A percentile compares a stretch with the other conserved stretches of the same genome.
phyloP scores from a whole-genome alignment of 345 rosid genomes.

The Adansonia digitata region DNA sequence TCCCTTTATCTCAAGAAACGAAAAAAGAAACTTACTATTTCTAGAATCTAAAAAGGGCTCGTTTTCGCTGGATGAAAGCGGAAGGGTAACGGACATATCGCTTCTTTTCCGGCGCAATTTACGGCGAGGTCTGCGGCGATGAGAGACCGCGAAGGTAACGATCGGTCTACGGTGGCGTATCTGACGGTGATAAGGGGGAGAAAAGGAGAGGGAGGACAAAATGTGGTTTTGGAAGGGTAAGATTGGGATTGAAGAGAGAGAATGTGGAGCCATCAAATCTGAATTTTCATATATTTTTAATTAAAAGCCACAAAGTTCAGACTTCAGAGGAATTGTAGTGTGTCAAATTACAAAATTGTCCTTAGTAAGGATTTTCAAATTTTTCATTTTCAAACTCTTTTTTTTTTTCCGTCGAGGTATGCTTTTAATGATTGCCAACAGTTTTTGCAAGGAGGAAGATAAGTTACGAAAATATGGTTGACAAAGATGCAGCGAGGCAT shows the following conservation, averaged over 20 bases:
- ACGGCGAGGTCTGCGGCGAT: slow-evolving; percentile 21
- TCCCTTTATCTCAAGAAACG: background rate
- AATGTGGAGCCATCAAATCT: slow-evolving; percentile 31
- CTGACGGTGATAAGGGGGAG: slow-evolving; percentile 4
- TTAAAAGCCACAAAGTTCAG: background rate
- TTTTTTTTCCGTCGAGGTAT: too few relatives aligned
- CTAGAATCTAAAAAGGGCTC: slow-evolving; percentile 37
- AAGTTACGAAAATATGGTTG: background rate
- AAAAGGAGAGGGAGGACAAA: slow-evolving; percentile 25
- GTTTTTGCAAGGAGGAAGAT: background rate
- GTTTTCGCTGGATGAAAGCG: slow-evolving; percentile 32
- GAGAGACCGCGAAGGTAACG: slow-evolving; percentile 7
- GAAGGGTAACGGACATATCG: slow-evolving; percentile 31
- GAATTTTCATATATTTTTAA: background rate
- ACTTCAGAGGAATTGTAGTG: background rate
- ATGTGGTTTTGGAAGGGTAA: slow-evolving; percentile 25
- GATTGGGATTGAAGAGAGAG: slow-evolving; percentile 23
- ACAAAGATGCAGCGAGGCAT: background rate
- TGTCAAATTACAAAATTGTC: background rate
- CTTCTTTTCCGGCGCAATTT: slow-evolving; percentile 11
- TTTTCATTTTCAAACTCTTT: background rate
- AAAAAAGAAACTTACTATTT: slow-evolving; percentile 29
- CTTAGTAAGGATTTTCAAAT: background rate
- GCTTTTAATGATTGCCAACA: background rate
- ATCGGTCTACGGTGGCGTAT: background rate